These are phyloP conservation scores for Leccinum ponderosum DNA, from an alignment of 1,284 basidiomycete species.

Conservation along the genomic window DNA sequence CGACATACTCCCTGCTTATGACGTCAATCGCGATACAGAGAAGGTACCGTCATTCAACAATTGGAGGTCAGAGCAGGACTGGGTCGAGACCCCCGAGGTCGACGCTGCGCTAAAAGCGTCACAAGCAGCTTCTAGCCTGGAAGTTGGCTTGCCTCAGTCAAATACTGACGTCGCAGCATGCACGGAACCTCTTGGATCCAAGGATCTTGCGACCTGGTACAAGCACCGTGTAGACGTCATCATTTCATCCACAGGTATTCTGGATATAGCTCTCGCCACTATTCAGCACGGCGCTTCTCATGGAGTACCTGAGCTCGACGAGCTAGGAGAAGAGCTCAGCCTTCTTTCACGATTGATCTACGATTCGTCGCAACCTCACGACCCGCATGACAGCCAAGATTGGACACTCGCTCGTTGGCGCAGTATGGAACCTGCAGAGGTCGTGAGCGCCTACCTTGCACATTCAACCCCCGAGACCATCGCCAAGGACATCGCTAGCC, in stretches of 20 bases:
- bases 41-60: slow-evolving; percentile 26
- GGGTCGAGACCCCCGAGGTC: slow-evolving; percentile 52
- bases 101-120: slow-evolving; percentile 39
- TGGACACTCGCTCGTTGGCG: slow-evolving; percentile 81
- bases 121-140: slow-evolving; percentile 10
- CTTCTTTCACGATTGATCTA: slow-evolving; percentile 85
- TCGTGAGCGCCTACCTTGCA: slow-evolving; percentile 75
- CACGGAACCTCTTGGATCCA: slow-evolving; percentile 18
- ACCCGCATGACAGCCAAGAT: slow-evolving; percentile 44
- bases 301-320: slow-evolving; percentile 78
- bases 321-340: slow-evolving; percentile 86
- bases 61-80: slow-evolving; percentile 57
- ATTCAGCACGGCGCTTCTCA: slow-evolving; percentile 86
- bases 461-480: slow-evolving; percentile 67
- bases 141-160: slow-evolving; percentile 9
- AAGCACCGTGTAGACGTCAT: slow-evolving; percentile 59
- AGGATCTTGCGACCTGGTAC: slow-evolving; percentile 75
- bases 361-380: slow-evolving; percentile 56
- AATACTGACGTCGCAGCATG: not conserved
- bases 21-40: slow-evolving; percentile 50
- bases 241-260: slow-evolving; percentile 68
- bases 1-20: slow-evolving; percentile 65
- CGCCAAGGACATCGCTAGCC: slow-evolving; percentile 67
- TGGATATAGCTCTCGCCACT: slow-evolving; percentile 76
- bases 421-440: slow-evolving; percentile 58